Evolutionary conservation across 108 stramenopile genomes (phyloP).

Genomic region (Skeletonema menzelii): DNA sequence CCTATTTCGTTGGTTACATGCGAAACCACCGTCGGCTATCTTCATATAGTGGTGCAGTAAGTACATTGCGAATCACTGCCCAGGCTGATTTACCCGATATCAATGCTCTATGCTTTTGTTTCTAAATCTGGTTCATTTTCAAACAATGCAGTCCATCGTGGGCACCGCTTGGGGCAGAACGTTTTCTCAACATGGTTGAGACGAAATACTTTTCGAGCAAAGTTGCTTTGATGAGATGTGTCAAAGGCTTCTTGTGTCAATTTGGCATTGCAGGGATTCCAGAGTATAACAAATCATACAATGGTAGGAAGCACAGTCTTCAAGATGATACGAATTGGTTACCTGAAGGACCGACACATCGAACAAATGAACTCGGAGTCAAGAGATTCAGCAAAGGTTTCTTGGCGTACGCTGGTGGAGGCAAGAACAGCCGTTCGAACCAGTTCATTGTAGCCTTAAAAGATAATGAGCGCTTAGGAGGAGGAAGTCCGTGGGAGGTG

Average conservation of each 20-base stretch:
- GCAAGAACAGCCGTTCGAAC: conserved; percentile 59
- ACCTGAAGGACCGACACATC: conserved; percentile 68
- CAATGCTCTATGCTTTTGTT: conserved; percentile 27
- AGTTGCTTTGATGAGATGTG: conserved; percentile 84
- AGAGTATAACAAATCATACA: conserved; percentile 40
- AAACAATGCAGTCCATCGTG: conserved; percentile 59
- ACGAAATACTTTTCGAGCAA: conserved; percentile 63
- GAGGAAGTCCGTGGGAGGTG: conserved; percentile 83
- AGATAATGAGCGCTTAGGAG: conserved; percentile 54
- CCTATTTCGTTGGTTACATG: conserved; percentile 37
- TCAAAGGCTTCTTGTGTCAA: conserved; percentile 80
- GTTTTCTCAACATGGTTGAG: conserved; percentile 79
- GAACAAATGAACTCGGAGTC: conserved; percentile 62
- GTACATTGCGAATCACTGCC: not conserved
- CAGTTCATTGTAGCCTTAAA: conserved; percentile 76
- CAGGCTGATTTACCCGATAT: not conserved
- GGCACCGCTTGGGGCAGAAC: conserved; percentile 82
- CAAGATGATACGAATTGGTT: conserved; percentile 84
- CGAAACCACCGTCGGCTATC: conserved; percentile 39
- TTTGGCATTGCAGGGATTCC: conserved; percentile 79
- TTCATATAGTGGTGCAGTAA: conserved; percentile 15
- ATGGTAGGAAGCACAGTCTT: conserved; percentile 28
- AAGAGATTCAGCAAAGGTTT: conserved; percentile 78
- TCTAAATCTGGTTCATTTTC: conserved; percentile 9
- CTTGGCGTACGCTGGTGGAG: conserved; percentile 72